Conservation (phyloP, 495 filamentous ascomycete species). For the Neurospora sp. region DNA sequence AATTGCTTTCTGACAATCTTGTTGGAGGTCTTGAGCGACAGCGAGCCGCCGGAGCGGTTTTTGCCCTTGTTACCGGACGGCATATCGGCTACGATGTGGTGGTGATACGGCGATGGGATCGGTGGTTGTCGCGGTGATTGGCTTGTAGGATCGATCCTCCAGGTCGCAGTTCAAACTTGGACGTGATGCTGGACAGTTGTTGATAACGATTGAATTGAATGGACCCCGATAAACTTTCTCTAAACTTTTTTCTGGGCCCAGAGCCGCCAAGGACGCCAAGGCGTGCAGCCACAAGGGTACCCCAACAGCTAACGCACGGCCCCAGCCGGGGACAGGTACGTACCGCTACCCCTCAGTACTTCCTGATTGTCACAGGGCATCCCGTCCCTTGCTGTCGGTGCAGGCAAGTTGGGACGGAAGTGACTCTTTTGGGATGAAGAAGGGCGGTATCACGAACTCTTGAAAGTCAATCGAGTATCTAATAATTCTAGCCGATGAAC, state of each 20-base stretch:
- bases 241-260: background rate
- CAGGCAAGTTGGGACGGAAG: background rate
- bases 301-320: background rate
- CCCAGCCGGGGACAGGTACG: background rate
- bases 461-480: background rate
- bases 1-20: constrained; percentile 65
- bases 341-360: background rate
- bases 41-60: constrained; percentile 11
- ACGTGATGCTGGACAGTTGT: background rate
- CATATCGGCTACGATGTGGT: background rate
- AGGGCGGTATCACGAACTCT: background rate
- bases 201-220: background rate
- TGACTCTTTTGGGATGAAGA: background rate
- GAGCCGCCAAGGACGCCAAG: background rate
- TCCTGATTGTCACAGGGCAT: background rate
- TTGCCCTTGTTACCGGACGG: background rate
- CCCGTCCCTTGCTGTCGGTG: background rate
- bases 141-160: background rate
- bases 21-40: constrained; percentile 40
- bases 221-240: background rate
- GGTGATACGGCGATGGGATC: background rate
- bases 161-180: background rate
- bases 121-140: background rate
- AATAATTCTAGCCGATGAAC: background rate
- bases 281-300: background rate